Conservation (phyloP, 306 rosid species). For the Carpinus fangiana region DNA sequence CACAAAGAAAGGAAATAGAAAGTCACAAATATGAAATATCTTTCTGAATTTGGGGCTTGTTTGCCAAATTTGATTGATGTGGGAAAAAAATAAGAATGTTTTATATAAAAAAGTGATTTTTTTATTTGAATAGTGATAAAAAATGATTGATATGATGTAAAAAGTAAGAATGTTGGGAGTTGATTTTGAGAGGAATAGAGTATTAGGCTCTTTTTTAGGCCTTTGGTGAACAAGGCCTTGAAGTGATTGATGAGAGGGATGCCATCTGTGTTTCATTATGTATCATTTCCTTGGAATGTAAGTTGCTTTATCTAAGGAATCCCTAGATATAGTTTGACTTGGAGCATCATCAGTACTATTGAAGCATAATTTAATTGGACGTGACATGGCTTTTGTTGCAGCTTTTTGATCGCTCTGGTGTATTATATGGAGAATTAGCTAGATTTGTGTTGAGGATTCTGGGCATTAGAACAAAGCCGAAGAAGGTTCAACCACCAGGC, state of each 20-base stretch:
- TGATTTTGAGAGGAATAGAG: too few species aligned
- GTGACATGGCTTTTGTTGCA: constrained; percentile 38
- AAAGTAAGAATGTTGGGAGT: too few species aligned
- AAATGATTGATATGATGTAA: too few species aligned
- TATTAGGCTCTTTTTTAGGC: too few species aligned
- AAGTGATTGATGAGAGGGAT: neutral
- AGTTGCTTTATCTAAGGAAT: neutral
- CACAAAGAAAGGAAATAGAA: neutral
- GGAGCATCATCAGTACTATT: neutral
- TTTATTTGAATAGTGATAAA: too few species aligned
- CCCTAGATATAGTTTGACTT: neutral
- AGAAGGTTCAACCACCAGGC: constrained; percentile 51
- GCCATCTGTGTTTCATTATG: neutral
- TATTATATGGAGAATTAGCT: constrained; percentile 91
- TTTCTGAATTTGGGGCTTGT: neutral
- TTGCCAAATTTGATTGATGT: too few species aligned
- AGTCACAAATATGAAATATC: neutral
- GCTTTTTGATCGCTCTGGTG: constrained; percentile 88
- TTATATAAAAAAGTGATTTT: too few species aligned
- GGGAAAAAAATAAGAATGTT: too few species aligned
- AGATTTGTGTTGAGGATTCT: constrained; percentile 79
- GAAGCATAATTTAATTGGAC: constrained; percentile 10
- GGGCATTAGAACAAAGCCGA: constrained; percentile 61
- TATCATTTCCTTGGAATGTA: neutral
- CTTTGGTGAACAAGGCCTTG: too few species aligned